A percentile compares a stretch with the other conserved stretches of the same genome.
Conservation (phyloP, 306 rosid genomes). For the Glycine latifolia region DNA sequence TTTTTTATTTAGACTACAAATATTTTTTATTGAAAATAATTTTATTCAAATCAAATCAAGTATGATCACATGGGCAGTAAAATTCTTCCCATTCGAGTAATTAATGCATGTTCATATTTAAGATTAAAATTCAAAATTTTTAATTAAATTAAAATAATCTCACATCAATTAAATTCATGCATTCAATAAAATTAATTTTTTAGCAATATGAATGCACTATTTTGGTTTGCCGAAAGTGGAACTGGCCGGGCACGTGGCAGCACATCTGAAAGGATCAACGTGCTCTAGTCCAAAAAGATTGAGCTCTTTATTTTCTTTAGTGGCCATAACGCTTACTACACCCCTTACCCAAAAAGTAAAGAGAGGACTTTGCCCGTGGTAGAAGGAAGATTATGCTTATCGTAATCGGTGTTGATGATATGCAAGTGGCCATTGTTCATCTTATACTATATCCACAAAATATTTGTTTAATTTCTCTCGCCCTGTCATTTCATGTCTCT, state of each 20-base stretch:
- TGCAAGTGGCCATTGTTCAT: conserved; percentile 45
- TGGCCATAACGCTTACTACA: no score
- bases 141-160: no score
- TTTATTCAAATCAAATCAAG: no score
- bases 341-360: no score
- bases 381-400: conserved; percentile 51
- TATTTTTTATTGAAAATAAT: no score
- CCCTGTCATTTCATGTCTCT: conserved; percentile 10
- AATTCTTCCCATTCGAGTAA: no score
- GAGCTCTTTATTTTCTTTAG: neutral
- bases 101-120: no score
- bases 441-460: conserved; percentile 32
- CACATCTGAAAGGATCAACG: neutral
- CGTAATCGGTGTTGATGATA: conserved; percentile 39
- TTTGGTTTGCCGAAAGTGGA: conserved; percentile 53
- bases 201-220: neutral
- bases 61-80: no score
- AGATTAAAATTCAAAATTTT: no score
- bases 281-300: neutral
- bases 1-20: no score
- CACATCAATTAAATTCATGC: no score
- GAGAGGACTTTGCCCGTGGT: neutral
- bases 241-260: neutral
- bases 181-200: no score
- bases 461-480: neutral